Conservation (phyloP, 345 rosid genomes). For the Hirschfeldia incana region DNA sequence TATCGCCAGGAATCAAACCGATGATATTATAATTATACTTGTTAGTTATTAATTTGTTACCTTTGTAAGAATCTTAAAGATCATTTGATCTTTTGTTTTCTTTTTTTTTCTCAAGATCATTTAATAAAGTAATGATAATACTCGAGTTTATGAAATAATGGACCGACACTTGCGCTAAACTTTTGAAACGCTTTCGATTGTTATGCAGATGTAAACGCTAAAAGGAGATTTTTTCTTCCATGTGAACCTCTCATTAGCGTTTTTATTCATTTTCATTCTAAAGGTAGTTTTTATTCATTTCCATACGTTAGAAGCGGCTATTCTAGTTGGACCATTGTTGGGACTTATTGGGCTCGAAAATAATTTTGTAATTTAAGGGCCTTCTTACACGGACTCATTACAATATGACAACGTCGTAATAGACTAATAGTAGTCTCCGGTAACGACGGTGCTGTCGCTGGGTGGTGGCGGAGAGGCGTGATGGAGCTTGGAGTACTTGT, state of each 20-base stretch:
- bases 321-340: conserved; percentile 4
- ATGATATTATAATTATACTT: no score
- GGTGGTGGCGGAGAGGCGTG: conserved; percentile 9
- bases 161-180: neutral
- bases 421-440: neutral
- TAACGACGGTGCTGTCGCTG: conserved; percentile 29
- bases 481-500: conserved; percentile 45
- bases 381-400: conserved; percentile 11
- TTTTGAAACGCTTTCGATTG: neutral
- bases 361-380: neutral
- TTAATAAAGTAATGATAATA: conserved; percentile 22
- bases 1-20: no score
- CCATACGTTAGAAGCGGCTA: neutral
- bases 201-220: neutral
- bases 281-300: no score
- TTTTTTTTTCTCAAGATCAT: neutral
- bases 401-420: neutral
- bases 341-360: neutral
- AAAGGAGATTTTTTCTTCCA: neutral
- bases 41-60: neutral
- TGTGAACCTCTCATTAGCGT: neutral
- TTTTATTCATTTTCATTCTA: conserved; percentile 1
- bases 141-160: neutral
- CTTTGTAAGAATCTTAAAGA: neutral
- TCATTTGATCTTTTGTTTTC: neutral